Base-by-base conservation (phyloP, 2,329 filamentous ascomycete genomes). In the Drechslerella dactyloides region DNA sequence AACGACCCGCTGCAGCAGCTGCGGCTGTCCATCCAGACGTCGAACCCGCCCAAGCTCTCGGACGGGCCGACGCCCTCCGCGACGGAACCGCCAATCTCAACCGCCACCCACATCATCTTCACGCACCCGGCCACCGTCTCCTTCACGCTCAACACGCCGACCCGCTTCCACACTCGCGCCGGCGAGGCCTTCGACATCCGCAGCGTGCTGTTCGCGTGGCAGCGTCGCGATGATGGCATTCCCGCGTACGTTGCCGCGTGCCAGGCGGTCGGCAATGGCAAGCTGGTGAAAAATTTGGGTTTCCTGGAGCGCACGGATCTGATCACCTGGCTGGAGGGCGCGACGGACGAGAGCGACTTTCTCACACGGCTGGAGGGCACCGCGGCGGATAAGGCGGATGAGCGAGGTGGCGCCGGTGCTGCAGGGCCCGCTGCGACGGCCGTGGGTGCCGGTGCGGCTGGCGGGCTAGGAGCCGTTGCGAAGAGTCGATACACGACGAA, bases 121-220 rank as follows among this genome's bases (percentile, higher is more conserved):
- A 84, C 84, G 69, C 80, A 84, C 76, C 85, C 85, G 55, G 79
- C 82, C 59, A 84, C 85, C 73, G 83, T 87, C 62, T 83, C 87
- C 4, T 84, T 96, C 68, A 83, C 89, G 0, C 85, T 96, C 75
- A 87, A 86, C 56, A 84, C 85, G 13, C 84, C 88, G 8, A 99
- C 94, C 75, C 91, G 94, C 76, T 97, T 97, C 82, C 85, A 90
- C 72, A 93, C 91, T n/a, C 85, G 86, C 68, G 86, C 85, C 76
- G 84, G 86, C 53, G 83, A 84, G 63, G 84, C 89, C 2, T 88
- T 96, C 77, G 91, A 97, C 79, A 84, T 99, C 76, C 91, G 94
- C 78, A 94, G 90, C 79, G 93, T 97, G 81, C 97, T 93, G 83
- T 96, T 97, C 78, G 92, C 92, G 63, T 99, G 92, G 91, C 84